A percentile compares a stretch with the other conserved stretches of the same genome.
Conservation (phyloP, 345 rosid genomes). For the Conringia planisiliqua region DNA sequence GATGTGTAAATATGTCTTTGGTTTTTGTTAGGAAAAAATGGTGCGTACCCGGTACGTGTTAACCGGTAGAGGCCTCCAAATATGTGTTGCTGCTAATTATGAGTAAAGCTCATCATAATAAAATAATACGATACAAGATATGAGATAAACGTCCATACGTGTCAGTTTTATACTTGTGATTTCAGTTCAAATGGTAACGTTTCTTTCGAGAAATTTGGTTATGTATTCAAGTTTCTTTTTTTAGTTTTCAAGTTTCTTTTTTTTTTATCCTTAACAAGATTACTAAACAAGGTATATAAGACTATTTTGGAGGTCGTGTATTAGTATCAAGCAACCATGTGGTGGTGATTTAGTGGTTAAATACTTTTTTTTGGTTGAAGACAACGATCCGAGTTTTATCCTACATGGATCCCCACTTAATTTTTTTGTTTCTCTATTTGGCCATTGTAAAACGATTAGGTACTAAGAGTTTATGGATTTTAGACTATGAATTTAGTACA, state of each 20-base stretch:
- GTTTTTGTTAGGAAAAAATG: not conserved
- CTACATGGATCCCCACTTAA: not conserved
- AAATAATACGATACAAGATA: not conserved
- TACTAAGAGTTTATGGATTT: not conserved
- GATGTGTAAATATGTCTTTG: not conserved
- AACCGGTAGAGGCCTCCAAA: conserved; percentile 1
- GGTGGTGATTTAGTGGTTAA: not conserved
- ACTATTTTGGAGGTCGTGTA: not conserved
- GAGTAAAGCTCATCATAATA: not conserved
- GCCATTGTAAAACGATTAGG: not conserved
- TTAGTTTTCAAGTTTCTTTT: not conserved
- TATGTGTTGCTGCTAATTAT: conserved; percentile 17
- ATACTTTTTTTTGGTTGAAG: not conserved
- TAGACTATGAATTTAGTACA: not conserved
- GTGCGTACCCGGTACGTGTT: conserved; percentile 19
- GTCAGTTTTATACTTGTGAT: not conserved
- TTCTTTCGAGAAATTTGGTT: conserved; percentile 6
- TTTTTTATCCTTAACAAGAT: not conserved
- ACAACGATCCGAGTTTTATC: not conserved
- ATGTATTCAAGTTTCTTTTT: conserved; percentile 6
- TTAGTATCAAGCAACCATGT: not conserved
- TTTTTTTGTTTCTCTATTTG: not conserved
- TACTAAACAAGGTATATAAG: not conserved
- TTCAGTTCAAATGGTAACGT: not conserved
- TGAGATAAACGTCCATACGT: not conserved